Base-by-base conservation (phyloP, 2,329 filamentous ascomycete genomes). In the Cryoendolithus antarcticus region DNA sequence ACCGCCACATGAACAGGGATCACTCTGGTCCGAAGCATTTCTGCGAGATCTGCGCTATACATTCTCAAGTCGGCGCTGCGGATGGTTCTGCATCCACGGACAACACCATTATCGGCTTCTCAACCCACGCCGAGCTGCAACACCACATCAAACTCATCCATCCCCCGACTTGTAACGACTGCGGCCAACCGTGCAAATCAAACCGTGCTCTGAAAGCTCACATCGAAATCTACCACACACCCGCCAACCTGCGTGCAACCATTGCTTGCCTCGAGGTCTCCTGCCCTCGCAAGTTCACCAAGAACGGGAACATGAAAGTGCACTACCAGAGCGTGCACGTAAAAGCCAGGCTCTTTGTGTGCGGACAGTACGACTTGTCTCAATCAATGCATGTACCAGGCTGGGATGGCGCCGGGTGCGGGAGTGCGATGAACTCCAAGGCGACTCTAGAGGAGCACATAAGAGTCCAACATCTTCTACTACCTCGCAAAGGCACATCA, bases 391-490 rank as follows among this genome's bases (percentile, higher is more conserved):
- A 64, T 32, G 51, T 91, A 2, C 61, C 64, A 7, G 66, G 61
- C 4, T 93, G 86, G 81, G 66, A 74, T 41, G 71, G 70, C 13
- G 62, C 70, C 7, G 69, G 77, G 37, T 96, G 89, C 54, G 82
- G 80, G 2, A 74, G 77, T 44, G 72, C 72, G 29, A 91, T 93
- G 53, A 74, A 75, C 42, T 82, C 80, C 44, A 94, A 93, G 59
- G 72, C 75, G 11, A 77, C 77, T 24, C 70, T 95, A 0, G 82
- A 89, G 58, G 82, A 91, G 48, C 89, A 96, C 56, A 71, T 95
- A 33, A 78, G 84, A 12, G 86, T 81, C 35, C 74, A 84, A 13
- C 89, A 96, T 57, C 66, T 94, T 19, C 37, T 32, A 28, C 35
- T 42, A 12, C 33, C 38, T 2, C 32, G 41, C 37, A 40, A 46